Conservation (phyloP, 805 yeast species). For the Suhomyces canberraensis region DNA sequence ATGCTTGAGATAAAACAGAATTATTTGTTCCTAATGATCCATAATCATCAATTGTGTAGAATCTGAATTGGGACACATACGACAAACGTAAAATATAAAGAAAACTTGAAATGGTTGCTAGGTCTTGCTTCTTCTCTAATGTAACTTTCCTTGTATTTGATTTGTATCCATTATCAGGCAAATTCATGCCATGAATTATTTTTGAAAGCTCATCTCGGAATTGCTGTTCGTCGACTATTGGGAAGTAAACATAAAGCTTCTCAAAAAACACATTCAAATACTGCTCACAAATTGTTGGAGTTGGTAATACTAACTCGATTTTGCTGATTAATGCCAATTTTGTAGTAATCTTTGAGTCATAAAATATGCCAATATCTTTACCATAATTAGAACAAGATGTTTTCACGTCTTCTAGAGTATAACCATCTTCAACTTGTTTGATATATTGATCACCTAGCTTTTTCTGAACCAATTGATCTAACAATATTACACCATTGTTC, state of each 20-base stretch:
- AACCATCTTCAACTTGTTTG: conserved; percentile 2
- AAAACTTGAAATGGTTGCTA: conserved; percentile 11
- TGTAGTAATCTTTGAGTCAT: conserved; percentile 6
- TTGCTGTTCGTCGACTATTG: conserved; percentile 24
- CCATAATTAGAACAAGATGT: conserved; percentile 7
- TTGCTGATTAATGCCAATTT: not conserved
- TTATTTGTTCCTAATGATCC: conserved; percentile 7
- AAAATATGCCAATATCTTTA: conserved; percentile 7
- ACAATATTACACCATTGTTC: conserved; percentile 3
- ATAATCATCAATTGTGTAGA: conserved; percentile 4
- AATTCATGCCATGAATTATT: conserved; percentile 12
- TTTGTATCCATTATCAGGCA: not conserved
- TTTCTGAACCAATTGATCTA: not conserved
- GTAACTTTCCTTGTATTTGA: not conserved
- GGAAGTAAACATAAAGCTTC: conserved; percentile 22
- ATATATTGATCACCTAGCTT: conserved; percentile 3
- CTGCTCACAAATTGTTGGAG: conserved; percentile 5
- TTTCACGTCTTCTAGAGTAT: conserved; percentile 2
- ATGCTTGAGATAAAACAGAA: not conserved
- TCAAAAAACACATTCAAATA: conserved; percentile 18
- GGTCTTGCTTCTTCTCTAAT: conserved; percentile 11
- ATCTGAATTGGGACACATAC: conserved; percentile 13
- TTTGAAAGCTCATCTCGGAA: conserved; percentile 13
- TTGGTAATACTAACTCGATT: conserved; percentile 11
- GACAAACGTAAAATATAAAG: conserved; percentile 16